A percentile compares a stretch with the other conserved stretches of the same genome.
phyloP scores from a whole-genome alignment of 805 yeast species.

The Wickerhamiella australiensis region DNA sequence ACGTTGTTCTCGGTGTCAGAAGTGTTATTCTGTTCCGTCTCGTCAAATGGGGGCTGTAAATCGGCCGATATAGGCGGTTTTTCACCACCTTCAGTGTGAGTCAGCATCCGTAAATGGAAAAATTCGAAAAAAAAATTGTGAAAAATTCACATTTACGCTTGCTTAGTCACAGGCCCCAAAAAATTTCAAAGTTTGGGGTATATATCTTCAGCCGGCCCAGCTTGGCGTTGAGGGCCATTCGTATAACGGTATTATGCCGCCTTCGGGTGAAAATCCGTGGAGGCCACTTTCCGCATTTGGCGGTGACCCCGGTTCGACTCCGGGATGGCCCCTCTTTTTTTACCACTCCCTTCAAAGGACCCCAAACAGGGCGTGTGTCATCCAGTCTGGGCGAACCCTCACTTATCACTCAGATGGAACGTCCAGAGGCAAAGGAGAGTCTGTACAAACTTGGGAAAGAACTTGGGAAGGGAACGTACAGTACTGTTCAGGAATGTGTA shows the following conservation, averaged over 20 bases:
- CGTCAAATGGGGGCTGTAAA: no score
- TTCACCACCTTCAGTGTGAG: no score
- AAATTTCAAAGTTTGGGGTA: neutral
- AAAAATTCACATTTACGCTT: no score
- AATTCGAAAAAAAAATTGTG: no score
- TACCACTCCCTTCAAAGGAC: neutral
- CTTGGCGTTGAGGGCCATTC: constrained; percentile 25
- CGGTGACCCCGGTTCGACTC: constrained; percentile 34
- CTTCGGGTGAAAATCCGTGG: constrained; percentile 30
- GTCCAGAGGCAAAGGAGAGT: constrained; percentile 15
- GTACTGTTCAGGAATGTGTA: constrained; percentile 34
- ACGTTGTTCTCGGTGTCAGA: no score
- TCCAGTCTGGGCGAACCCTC: neutral
- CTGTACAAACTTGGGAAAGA: constrained; percentile 25
- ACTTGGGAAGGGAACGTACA: constrained; percentile 35
- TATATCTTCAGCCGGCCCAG: neutral
- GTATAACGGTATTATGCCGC: constrained; percentile 33
- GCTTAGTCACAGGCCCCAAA: neutral
- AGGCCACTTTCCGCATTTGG: constrained; percentile 25
- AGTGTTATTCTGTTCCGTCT: no score
- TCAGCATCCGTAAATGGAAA: no score
- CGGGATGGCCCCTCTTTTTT: constrained; percentile 31
- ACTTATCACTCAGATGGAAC: neutral
- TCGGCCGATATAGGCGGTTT: no score
- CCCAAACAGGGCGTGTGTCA: neutral